Base-by-base conservation (phyloP, 176 grass and related monocot genomes). In the Carex kokanica region DNA sequence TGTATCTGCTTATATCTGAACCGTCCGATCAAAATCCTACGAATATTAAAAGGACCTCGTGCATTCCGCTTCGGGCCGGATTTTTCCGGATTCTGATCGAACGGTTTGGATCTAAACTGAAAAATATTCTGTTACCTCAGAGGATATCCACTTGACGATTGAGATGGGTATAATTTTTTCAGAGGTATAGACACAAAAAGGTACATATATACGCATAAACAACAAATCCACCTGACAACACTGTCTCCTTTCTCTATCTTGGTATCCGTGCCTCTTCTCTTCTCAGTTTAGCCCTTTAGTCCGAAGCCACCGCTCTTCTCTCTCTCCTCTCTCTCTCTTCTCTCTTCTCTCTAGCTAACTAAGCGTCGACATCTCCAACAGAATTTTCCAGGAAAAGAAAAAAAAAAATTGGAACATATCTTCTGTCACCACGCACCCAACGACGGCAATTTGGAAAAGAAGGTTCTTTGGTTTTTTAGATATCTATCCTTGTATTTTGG, bases 201-300 rank as follows among this genome's bases (percentile, higher is more conserved):
- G 38, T 13, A 27, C 24, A 64, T 62, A 74, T 5, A 53, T 49
- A 78, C 18, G 16, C 32, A 63, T 15, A 81, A 62, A 81, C 57
- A 81, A 81, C 78, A 81, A 81, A 81, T 81, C 31, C 78, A 81
- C 57, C 78, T 81, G 78, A 81, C 78, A 81, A 43, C 15, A 40
- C 31, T 81, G 55, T 81, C 59, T 24, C 20, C 38, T 81, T 81
- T 51, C 27, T 78, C 14, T 78, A 6, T 8, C 47, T 56, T 15
- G 34, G 17, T 8, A 71, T 10, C 67, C 8, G 67, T 20, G 67
- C 67, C 67, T 71, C 67, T 71, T 41, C 66, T 70, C 66, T 69
- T 43, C 66, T 70, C 66, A 68, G 14, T 68, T 68, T 16, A 36
- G 2, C 65, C 9, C 64, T 16, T 16, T 67, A 38, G 64, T 70